phyloP scores from a whole-genome alignment of 768 basidiomycete species.

The Macrolepiota dolichaula region DNA sequence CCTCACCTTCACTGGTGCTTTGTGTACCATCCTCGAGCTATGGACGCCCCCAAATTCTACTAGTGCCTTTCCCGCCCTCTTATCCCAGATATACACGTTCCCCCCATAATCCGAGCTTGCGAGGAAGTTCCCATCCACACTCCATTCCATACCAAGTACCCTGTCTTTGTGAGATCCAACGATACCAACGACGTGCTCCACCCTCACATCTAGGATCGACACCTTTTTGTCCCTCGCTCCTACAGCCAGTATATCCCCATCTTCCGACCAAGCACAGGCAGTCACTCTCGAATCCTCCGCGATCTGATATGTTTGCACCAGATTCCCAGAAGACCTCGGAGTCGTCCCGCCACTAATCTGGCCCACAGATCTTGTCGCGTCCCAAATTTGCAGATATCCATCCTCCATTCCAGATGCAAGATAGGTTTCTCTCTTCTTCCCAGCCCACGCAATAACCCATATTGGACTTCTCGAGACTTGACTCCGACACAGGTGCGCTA shows the following conservation, averaged over 20 bases:
- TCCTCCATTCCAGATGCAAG: constrained; percentile 50
- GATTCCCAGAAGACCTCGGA: not conserved
- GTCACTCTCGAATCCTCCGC: constrained; percentile 21
- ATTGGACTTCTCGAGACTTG: constrained; percentile 29
- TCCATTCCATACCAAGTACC: constrained; percentile 78
- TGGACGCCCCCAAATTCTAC: constrained; percentile 56
- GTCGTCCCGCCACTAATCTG: constrained; percentile 21
- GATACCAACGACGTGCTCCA: constrained; percentile 33
- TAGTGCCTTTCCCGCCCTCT: constrained; percentile 56
- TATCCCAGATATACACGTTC: constrained; percentile 81
- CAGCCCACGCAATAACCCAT: constrained; percentile 51
- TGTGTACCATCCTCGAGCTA: constrained; percentile 58
- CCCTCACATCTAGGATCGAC: constrained; percentile 61
- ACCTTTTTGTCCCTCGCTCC: constrained; percentile 65
- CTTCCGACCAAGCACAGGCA: constrained; percentile 45
- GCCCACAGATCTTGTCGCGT: constrained; percentile 30
- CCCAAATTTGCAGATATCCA: constrained; percentile 55
- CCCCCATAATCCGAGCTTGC: constrained; percentile 88
- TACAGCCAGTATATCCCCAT: constrained; percentile 55
- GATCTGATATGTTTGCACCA: constrained; percentile 15
- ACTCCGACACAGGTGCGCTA: constrained; percentile 47
- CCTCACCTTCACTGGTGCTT: constrained; percentile 53
- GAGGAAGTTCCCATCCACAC: constrained; percentile 66
- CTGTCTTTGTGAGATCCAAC: constrained; percentile 39
- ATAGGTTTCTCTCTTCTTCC: constrained; percentile 32